phyloP scores from a whole-genome alignment of 2,329 filamentous ascomycete species.

The Akanthomyces dipterigenus region DNA sequence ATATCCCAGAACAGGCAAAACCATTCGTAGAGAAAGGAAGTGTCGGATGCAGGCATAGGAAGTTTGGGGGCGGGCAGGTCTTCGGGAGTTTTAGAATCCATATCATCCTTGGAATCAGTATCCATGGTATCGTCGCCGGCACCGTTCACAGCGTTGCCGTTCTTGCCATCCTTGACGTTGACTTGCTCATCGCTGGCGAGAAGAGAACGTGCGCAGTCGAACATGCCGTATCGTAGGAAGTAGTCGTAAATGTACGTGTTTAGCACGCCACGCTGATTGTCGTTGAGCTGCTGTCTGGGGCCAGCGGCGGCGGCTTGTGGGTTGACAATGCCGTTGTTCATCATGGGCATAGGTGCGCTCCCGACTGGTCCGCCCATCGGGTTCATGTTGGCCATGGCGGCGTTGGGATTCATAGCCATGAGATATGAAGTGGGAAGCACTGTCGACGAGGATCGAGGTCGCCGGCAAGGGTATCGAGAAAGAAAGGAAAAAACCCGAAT shows the following conservation, averaged over 20 bases:
- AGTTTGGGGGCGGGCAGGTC: conserved; percentile 73
- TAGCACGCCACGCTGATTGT: conserved; percentile 50
- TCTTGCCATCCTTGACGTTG: conserved; percentile 63
- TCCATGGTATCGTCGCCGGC: conserved; percentile 71
- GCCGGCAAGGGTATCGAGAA: conserved; percentile 14
- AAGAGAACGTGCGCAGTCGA: conserved; percentile 72
- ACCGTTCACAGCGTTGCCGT: conserved; percentile 62
- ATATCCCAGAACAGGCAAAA: conserved; percentile 98
- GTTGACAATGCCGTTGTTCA: conserved; percentile 50
- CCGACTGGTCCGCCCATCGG: conserved; percentile 63
- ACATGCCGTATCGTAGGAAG: conserved; percentile 79
- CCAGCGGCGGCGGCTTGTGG: conserved; percentile 27
- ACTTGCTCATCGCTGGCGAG: conserved; percentile 59
- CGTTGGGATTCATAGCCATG: conserved; percentile 51
- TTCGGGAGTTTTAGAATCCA: conserved; percentile 65
- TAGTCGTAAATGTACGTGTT: conserved; percentile 92
- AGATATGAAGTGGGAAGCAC: conserved; percentile 6
- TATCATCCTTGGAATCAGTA: conserved; percentile 72
- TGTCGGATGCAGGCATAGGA: conserved; percentile 57
- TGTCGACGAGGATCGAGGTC: not conserved
- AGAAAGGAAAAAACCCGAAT: conserved; percentile 19
- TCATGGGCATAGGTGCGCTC: conserved; percentile 54
- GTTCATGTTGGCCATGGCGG: conserved; percentile 62
- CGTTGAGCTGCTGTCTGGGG: conserved; percentile 34
- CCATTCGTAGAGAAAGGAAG: conserved; percentile 93